Base-by-base conservation (phyloP, 176 grass and related monocot genomes). In the Microstegium vimineum region DNA sequence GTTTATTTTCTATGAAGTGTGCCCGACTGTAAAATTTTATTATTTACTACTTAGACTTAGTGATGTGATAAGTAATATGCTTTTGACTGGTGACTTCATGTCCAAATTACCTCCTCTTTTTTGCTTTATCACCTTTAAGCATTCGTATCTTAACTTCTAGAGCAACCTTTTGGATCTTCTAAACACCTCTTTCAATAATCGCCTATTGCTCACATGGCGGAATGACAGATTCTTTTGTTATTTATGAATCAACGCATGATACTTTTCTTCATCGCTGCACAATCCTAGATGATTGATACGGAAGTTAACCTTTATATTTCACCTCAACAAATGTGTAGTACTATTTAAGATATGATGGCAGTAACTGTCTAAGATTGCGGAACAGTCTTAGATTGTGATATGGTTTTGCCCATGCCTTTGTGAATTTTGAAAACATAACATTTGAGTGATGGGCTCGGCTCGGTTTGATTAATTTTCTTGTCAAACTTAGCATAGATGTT, bases 61-160 rank as follows among this genome's bases (percentile, higher is more conserved):
- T 81, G 22, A 31, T 51, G 46, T 54, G 40, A 42, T 74, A 51
- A 32, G 8, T 43, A 46, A 60, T 32, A 26, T 40, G 26, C n/a
- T 49, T 71, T 78, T 64, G 72, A 54, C 16, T 6, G 16, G 20
- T 32, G 67, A 42, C 41, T 56, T 68, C 23, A 59, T 5, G 43
- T 43, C 60, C 8, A 60, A 81, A 42, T 16, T 46, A 40, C 26
- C 20, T 27, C 14, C 4, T 23, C 18, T 62, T 17, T 27, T 85
- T 73, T 79, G 52, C 67, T 45, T 79, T 71, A 23, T 49, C 56
- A 51, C 10, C 40, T 79, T 80, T 73, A 65, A 69, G 74, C 38
- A 63, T 63, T 28, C 28, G 1, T 63, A 63, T 46, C 15, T 43
- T 81, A 27, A 81, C 61, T 61, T 76, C 10, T 14, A 60, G 34